These are phyloP conservation scores for Aspergillus ibericus DNA, from an alignment of 2,329 filamentous ascomycete genomes.

Conservation along the genomic window DNA sequence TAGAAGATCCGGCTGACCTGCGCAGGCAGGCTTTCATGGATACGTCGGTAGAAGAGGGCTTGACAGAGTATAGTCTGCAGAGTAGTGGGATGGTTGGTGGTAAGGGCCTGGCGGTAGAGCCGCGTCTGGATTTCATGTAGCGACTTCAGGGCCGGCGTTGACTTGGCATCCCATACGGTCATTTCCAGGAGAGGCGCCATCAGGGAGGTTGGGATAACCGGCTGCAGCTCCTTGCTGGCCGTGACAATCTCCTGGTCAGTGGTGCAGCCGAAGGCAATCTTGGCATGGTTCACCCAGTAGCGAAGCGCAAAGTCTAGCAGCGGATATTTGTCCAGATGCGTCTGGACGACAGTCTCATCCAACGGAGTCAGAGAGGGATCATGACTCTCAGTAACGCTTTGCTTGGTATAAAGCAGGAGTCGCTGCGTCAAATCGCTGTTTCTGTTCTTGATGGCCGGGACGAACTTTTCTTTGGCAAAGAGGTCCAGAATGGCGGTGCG, in stretches of 20 bases:
- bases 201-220: constrained; percentile 48
- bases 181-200: constrained; percentile 50
- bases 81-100: constrained; percentile 43
- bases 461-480: constrained; percentile 31
- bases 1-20: constrained; percentile 45
- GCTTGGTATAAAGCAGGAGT: constrained; percentile 37
- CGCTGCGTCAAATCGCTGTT: constrained; percentile 35
- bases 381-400: constrained; percentile 27
- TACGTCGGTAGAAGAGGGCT: constrained; percentile 44
- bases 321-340: constrained; percentile 35
- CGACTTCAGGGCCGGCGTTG: constrained; percentile 29
- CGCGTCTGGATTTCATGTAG: constrained; percentile 29
- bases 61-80: constrained; percentile 52
- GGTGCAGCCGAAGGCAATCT: constrained; percentile 43
- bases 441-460: constrained; percentile 30
- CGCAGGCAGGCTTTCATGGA: constrained; percentile 22
- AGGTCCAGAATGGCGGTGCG: constrained; percentile 32
- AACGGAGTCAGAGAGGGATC: constrained; percentile 32
- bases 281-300: constrained; percentile 51
- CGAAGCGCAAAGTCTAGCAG: constrained; percentile 49
- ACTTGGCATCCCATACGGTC: constrained; percentile 46
- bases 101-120: constrained; percentile 32
- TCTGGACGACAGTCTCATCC: constrained; percentile 23
- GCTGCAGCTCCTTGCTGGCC: constrained; percentile 48
- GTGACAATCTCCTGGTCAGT: constrained; percentile 38